A percentile compares a stretch with the other conserved stretches of the same genome.
Evolutionary conservation across 192 early-diverging fungal genomes (phyloP).

Genomic region (Coemansia sp.): DNA sequence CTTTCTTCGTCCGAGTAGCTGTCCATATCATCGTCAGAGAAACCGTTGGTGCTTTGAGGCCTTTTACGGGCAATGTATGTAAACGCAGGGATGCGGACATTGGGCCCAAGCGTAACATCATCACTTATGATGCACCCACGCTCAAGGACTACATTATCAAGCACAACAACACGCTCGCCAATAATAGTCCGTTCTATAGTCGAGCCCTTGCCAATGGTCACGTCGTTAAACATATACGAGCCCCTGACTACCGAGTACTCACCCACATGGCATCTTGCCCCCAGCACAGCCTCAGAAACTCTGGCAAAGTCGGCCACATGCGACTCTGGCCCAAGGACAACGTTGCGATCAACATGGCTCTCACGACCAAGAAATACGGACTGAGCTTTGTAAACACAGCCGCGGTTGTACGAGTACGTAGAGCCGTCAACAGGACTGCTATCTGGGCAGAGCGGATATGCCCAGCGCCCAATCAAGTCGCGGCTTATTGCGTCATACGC

Average conservation of each 20-base stretch:
- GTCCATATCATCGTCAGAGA: constrained; percentile 24
- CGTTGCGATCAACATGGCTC: constrained; percentile 67
- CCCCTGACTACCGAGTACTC: constrained; percentile 74
- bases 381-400: constrained; percentile 83
- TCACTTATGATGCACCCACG: constrained; percentile 77
- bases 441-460: constrained; percentile 94
- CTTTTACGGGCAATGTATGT: constrained; percentile 59
- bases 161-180: constrained; percentile 67
- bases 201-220: constrained; percentile 67
- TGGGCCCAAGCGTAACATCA: constrained; percentile 68
- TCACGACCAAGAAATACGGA: constrained; percentile 72
- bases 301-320: constrained; percentile 71
- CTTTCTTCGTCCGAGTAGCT: constrained; percentile 43
- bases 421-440: constrained; percentile 71
- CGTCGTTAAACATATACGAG: constrained; percentile 84
- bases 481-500: constrained; percentile 70
- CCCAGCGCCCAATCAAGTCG: constrained; percentile 88
- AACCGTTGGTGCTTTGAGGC: constrained; percentile 11
- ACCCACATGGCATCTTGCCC: constrained; percentile 78
- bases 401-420: constrained; percentile 71
- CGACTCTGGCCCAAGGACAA: constrained; percentile 77
- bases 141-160: constrained; percentile 65
- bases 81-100: constrained; percentile 64
- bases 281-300: constrained; percentile 81
- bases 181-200: constrained; percentile 71